Base-by-base conservation (phyloP, 1,284 basidiomycete species). In the Microbotryum violaceum region DNA sequence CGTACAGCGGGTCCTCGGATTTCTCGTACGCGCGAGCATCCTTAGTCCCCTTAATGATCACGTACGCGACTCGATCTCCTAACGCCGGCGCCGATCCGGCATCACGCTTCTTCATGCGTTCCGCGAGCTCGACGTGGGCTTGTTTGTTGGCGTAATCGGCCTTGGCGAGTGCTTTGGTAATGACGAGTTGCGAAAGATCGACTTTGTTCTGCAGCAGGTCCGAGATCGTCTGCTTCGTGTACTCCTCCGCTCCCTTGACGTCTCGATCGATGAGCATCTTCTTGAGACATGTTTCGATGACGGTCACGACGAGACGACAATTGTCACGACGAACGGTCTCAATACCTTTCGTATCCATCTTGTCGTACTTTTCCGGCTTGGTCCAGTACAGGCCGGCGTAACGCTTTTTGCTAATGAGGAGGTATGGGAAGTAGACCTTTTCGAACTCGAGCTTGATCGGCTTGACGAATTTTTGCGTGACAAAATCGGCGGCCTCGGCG, bases 361-460 rank as follows among this genome's bases (percentile, higher is more conserved):
- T 97, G 76, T 97, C 93, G 70, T 89, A 92, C 75, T 91, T 93
- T 51, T 96, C 91, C 8, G 86, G 79, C 66, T 83, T 85, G 1
- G 92, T 97, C 93, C 93, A 97, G 73, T 97, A 96, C 60, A 96
- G 76, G 5, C 92, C 93, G 3, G 93, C 92, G 76, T 97, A 97
- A 42, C 93, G 85, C 77, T 97, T 97, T 78, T 97, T 97, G 81
- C 80, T 96, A 76, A 97, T 97, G 47, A 97, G 83, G 56, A 97
- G 77, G 74, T 97, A 97, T 4, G 92, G 92, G 75, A 88, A 97
- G 77, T 97, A 97, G 2, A 97, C 91, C 74, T 97, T 97, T 75
- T 97, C 92, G 77, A 97, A 97, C 75, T 97, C 93, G 21, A 97
- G 83, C 74, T 96, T 97, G 80, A 97, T 97, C 0, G 93, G 92